Evolutionary conservation across 139 green algal genomes (phyloP).

Genomic region (Chlamydomonas asymmetrica): DNA sequence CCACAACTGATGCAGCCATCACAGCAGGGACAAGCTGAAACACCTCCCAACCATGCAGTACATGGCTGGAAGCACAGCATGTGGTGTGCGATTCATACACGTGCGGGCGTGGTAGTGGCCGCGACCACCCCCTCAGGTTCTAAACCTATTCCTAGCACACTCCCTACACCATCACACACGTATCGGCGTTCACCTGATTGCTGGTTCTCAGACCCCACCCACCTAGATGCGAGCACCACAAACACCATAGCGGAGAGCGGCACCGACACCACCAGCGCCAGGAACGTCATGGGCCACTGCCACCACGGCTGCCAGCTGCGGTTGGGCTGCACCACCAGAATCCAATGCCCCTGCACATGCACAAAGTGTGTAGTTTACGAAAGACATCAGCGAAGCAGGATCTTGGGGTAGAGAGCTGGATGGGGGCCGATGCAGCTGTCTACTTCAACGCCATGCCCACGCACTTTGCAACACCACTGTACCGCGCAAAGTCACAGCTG

Average conservation of each 20-base stretch:
- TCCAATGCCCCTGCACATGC: background rate
- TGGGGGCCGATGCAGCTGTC: too few species aligned
- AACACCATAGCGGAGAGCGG: background rate
- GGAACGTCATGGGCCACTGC: background rate
- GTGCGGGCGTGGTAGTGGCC: background rate
- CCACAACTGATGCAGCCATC: background rate
- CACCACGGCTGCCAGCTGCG: background rate
- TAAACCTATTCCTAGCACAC: too few species aligned
- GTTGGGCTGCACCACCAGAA: background rate
- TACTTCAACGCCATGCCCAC: too few species aligned
- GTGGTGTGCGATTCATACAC: too few species aligned
- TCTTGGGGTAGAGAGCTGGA: too few species aligned
- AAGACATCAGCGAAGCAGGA: too few species aligned
- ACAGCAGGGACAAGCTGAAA: background rate
- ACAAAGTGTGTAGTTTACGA: too few species aligned
- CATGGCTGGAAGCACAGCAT: background rate
- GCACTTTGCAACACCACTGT: too few species aligned
- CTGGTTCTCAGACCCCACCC: background rate
- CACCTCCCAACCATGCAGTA: background rate
- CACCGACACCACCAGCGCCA: background rate
- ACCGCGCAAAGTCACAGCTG: too few species aligned
- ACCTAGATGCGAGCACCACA: background rate
- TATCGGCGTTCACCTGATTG: too few species aligned
- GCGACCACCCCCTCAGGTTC: too few species aligned
- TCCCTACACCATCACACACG: too few species aligned